Evolutionary conservation across 768 basidiomycete genomes (phyloP), one percentile per base, ranked within the genome.

Genomic region (Sarcodon sp.): DNA sequence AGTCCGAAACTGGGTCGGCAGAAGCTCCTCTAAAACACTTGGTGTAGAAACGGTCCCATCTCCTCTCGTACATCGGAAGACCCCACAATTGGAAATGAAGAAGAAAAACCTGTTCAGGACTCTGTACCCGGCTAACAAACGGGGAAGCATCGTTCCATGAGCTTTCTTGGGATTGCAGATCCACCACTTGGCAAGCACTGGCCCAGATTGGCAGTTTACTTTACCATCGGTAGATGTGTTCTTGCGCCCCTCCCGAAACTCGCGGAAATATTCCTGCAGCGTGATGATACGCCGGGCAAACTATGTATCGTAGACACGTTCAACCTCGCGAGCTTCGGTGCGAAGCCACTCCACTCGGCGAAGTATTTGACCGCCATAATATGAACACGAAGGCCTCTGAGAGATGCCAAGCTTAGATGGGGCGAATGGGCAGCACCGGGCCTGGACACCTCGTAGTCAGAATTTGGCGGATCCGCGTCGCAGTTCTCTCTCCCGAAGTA

Each of bases 111-210:
- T 27, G 21, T 27, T 27, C 3, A 0, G 91, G 90, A 36, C 88
- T 93, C 61, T 15, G 36, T 44, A 86, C 87, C 35, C 67, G 70
- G 46, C 87, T 77, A 47, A 99, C 84, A 57, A 90, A 91, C 5
- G 91, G n/a, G n/a, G 92, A 16, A 99, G 61, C 75, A 98, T 83
- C 62, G 93, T 92, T 3, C 83, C 73, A 57, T 96, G 94, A 1
- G 94, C 83, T 69, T 99, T 99, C 66, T 99, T 96, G 13, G 92
- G 93, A 62, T 98, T 98, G 61, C 96, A 99, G 49, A 99, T 86
- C 96, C 96, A 98, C 12, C 96, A 94, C n/a, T 0, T 96, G 96
- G 66, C 96, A 98, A 12, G 96, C 90, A 55, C 90, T 92, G 4
- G 91, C 83, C 21, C 98, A 69, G 81, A 99, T 92, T 0, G 96